Evolutionary conservation across 495 filamentous ascomycete genomes (phyloP), one percentile per base, ranked within the genome.

Genomic region (Astrothelium subdiscretum): DNA sequence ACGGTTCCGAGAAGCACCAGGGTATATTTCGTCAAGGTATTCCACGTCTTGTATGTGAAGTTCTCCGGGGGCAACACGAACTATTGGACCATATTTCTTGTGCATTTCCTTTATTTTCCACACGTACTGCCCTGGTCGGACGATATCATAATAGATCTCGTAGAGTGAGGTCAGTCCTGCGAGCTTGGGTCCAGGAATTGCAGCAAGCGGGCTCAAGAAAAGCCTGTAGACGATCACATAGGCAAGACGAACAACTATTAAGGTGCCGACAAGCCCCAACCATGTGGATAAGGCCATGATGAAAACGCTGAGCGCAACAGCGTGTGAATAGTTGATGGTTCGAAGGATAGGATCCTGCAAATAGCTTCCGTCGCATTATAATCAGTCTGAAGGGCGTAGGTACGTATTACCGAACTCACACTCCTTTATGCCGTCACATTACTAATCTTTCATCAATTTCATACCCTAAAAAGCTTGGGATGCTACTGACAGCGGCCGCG

Each of bases 91-190:
- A 42, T 67, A 64, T 58, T 51, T 59, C n/a, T 63, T 31, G 31
- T 64, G 65, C 44, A 66, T 51, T 35, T 61, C 40, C 38, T 58
- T 20, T 6, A 68, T 42, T 38, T 57, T 24, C 51, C 63, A 66
- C 11, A 40, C 38, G 57, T 64, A 68, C 29, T 57, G 26, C 3
- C 66, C 65, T 44, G 52, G 22, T 20, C 22, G 29, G 26, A 64
- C 15, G 32, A 69, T 63, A 62, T 69, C 67, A 43, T 65, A 58
- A 44, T 69, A 68, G 59, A 63, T 59, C 24, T 67, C 63, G 44
- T 68, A 69, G 52, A 43, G 63, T 32, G 51, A 63, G 10, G 66
- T 68, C 42, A 65, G 44, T 22, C 65, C 67, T 13, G 67, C 65
- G 18, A 69, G 32, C 18, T 58, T 57, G 20, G 67, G 65, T 24